Evolutionary conservation across 2,329 filamentous ascomycete species (phyloP).

Genomic region (Beauveria scarabaeidicola): DNA sequence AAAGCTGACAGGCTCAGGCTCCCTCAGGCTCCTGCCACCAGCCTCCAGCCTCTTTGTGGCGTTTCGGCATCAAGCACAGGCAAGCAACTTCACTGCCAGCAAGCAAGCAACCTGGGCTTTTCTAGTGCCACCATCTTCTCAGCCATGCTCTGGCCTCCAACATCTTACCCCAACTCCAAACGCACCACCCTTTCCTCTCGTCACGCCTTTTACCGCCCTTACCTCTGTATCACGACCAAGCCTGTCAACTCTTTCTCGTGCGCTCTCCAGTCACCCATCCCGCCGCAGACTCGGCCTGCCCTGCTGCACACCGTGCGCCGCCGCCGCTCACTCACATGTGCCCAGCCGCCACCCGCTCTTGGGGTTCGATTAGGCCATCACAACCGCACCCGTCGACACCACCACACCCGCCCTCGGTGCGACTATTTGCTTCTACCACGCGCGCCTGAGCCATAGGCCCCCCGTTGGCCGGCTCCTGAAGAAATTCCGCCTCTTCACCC

Average conservation of each 20-base stretch:
- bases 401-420: background rate
- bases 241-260: background rate
- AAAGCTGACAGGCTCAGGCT: background rate
- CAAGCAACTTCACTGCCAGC: no score
- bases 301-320: background rate
- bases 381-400: background rate
- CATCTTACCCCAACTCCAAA: constrained; percentile 2
- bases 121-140: background rate
- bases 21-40: no score
- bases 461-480: constrained; percentile 8
- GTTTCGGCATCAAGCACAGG: background rate
- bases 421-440: background rate
- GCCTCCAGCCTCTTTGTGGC: background rate
- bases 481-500: constrained; percentile 16
- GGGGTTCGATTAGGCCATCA: constrained; percentile 1
- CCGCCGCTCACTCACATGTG: background rate
- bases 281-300: background rate
- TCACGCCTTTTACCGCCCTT: background rate
- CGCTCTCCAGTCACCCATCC: background rate
- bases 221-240: background rate
- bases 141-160: background rate
- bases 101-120: background rate
- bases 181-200: background rate
- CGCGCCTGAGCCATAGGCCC: constrained; percentile 7
- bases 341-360: background rate